Evolutionary conservation across 306 rosid species (phyloP).

Genomic region (Prunus salicina): DNA sequence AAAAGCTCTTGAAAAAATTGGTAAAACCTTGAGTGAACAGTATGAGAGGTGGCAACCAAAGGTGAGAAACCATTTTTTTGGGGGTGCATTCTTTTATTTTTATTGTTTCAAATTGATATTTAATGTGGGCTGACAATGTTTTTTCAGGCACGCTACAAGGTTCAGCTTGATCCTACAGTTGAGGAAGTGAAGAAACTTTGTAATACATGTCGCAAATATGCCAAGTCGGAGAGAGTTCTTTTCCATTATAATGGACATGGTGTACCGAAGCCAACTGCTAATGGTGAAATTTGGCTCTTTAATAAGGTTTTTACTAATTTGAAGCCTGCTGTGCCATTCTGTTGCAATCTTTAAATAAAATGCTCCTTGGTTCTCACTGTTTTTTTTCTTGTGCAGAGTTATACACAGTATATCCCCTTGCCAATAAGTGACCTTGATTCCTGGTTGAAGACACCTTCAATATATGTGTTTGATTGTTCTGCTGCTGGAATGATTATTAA

Average conservation of each 20-base stretch:
- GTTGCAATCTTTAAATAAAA: background rate
- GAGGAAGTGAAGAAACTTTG: conserved; percentile 99
- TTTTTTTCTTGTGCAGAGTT: conserved; percentile 61
- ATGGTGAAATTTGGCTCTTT: conserved; percentile 99
- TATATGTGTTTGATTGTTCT: conserved; percentile 97
- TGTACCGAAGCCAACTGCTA: conserved; percentile 94
- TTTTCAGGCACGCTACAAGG: conserved; percentile 84
- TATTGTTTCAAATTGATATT: conserved; percentile 23
- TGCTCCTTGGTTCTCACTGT: conserved; percentile 12
- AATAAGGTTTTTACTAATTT: conserved; percentile 62
- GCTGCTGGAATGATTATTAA: conserved; percentile 90
- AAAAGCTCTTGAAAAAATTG: conserved; percentile 93
- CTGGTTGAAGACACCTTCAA: conserved; percentile 98
- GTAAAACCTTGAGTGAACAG: conserved; percentile 76
- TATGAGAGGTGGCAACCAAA: conserved; percentile 99
- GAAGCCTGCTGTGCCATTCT: conserved; percentile 2
- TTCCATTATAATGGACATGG: conserved; percentile 99
- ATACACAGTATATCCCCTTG: conserved; percentile 94
- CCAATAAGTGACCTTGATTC: conserved; percentile 89
- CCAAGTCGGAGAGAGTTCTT: conserved; percentile 90
- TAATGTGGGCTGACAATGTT: conserved; percentile 30
- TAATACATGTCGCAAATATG: conserved; percentile 74
- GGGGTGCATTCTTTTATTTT: conserved; percentile 14
- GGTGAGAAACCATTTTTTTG: conserved; percentile 47
- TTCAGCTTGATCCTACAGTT: conserved; percentile 92